Base-by-base conservation (phyloP, 192 early-diverging fungal genomes). In the Umbelopsis sp. region DNA sequence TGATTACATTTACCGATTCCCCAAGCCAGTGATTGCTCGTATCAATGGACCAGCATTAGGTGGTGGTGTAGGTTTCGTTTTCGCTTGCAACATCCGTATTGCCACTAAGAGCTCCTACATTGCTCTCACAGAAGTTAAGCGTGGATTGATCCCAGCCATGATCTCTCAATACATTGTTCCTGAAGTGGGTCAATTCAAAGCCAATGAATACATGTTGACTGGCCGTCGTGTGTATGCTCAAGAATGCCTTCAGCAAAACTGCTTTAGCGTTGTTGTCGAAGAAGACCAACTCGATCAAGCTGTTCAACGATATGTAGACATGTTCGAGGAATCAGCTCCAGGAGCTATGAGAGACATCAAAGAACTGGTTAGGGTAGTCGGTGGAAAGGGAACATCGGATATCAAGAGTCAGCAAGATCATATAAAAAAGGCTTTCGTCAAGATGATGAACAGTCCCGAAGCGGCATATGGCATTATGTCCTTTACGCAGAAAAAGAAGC, bases 21-120 rank as follows among this genome's bases (percentile, higher is more conserved):
- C 83, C 1, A 86, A 88, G 66, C 82, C 82, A 12, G 76, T 84
- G 17, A 79, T 90, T 62, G 86, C 84, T 20, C 77, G 80, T 38
- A 71, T 90, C 44, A 87, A 90, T 72, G 89, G 89, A n/a, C 87
- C 88, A 11, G 86, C 81, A 8, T 77, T 90, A 21, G 89, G 87
- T 31, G 89, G 89, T 20, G 89, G 89, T 22, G 81, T 87, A 20
- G 87, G 87, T 2, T 70, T 88, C 17, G 51, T 87, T 34, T 85
- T 87, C 74, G 70, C 80, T n/a, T 80, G 82, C 32, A 86, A 90
- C 71, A 81, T 90, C 45, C 74, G 88, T 6, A 75, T 90, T 11
- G 80, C 84, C 0, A 68, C 72, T 17, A 56, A 77, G 1, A 45
- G 69, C 3, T 78, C 79, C 3, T 86, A 85, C 45, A 77, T 90